A percentile compares a stretch with the other conserved stretches of the same genome.
phyloP scores from a whole-genome alignment of 1,284 basidiomycete genomes.

The Fistulina hepatica region DNA sequence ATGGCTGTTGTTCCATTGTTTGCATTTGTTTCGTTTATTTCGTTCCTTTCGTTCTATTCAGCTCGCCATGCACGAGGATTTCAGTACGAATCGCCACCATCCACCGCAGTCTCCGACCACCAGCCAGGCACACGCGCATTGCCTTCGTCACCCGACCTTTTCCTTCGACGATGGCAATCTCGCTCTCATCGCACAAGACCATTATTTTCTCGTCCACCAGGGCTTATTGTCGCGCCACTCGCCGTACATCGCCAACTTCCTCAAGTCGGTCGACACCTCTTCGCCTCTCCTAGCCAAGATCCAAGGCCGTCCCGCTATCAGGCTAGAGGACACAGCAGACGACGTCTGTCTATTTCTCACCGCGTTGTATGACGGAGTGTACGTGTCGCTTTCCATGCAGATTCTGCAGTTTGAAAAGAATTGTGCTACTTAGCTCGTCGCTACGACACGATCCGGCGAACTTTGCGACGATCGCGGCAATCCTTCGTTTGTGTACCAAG shows the following conservation, averaged over 20 bases:
- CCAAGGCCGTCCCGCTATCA: conserved; percentile 43
- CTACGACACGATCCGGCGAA: conserved; percentile 30
- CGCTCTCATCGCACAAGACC: conserved; percentile 39
- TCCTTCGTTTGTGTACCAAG: conserved; percentile 52
- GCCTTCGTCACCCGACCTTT: conserved; percentile 38
- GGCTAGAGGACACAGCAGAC: conserved; percentile 39
- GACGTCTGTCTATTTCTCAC: conserved; percentile 45
- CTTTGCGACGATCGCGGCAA: conserved; percentile 37
- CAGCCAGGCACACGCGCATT: conserved; percentile 8
- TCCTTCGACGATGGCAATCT: conserved; percentile 60
- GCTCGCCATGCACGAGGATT: conserved; percentile 27
- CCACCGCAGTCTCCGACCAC: conserved; percentile 11
- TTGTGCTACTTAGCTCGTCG: conserved; percentile 30
- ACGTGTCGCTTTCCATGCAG: no score
- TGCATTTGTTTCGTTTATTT: background rate
- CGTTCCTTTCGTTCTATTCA: no score
- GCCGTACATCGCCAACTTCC: conserved; percentile 29
- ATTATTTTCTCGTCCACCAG: conserved; percentile 57
- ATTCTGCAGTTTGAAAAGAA: no score
- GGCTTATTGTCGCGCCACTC: conserved; percentile 58
- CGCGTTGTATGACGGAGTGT: conserved; percentile 55
- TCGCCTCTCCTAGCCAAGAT: conserved; percentile 24
- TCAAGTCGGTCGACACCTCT: conserved; percentile 22
- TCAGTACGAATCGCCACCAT: conserved; percentile 40
- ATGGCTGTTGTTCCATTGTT: no score